Evolutionary conservation across 129 eudicot genomes (phyloP), one percentile per base, ranked within the genome.

Genomic region (Pittosporum tobira): DNA sequence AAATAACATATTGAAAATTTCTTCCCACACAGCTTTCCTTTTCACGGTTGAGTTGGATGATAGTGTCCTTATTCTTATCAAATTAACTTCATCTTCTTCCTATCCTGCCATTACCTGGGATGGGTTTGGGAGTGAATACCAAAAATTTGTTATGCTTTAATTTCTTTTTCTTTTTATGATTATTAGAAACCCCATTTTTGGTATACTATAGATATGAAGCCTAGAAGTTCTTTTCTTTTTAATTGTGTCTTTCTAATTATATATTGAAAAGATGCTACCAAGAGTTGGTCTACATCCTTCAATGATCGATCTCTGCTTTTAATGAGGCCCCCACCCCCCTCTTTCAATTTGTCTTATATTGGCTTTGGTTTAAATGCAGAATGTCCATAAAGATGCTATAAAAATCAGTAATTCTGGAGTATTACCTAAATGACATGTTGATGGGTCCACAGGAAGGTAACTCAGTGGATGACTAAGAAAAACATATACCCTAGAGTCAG

Each of bases 11-110:
- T n/a, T n/a, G n/a, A n/a, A n/a, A n/a, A n/a, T n/a, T n/a, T 37
- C 50, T 40, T 37, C 31, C 25, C n/a, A 23, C 43, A 48, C 53
- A 38, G 55, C 63, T 53, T 63, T 72, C 65, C 15, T 63, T 66
- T 63, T 72, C 77, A 1, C 15, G n/a, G 30, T 50, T 60, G 64
- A 44, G 68, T 44, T 76, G 73, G 76, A 38, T 66, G 77, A 71
- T 29, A 61, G 72, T 57, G 73, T 44, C 77, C 38, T 57, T 62
- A 46, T 28, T 67, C 67, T 71, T 70, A 70, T 66, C 72, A 40
- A 30, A 46, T 44, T 5, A 66, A 15, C 31, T 19, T 14, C 11
- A 1, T 30, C 28, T 57, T 27, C 18, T 34, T n/a, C n/a, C n/a
- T n/a, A n/a, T n/a, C n/a, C n/a, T n/a, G n/a, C n/a, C n/a, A n/a